Evolutionary conservation across 2,329 filamentous ascomycete genomes (phyloP).

Genomic region (Arthrobotrys musiformis): DNA sequence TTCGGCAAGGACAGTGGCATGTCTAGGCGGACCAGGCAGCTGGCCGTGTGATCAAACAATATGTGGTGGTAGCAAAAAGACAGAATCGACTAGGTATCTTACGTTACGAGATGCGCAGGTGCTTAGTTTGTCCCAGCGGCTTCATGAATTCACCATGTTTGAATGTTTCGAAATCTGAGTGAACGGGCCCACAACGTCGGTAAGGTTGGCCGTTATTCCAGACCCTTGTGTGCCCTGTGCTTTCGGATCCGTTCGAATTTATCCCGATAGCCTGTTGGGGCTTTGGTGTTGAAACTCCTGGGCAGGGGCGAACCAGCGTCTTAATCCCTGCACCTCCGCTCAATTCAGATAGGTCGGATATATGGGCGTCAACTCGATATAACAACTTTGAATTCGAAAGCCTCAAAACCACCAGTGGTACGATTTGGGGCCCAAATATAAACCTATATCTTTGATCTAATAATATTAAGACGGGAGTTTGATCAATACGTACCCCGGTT

Average conservation of each 20-base stretch:
- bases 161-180: constrained; percentile 37
- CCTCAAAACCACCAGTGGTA: neutral
- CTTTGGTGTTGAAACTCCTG: constrained; percentile 40
- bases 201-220: constrained; percentile 51
- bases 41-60: constrained; percentile 37
- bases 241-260: constrained; percentile 48
- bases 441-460: neutral
- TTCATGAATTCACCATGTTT: constrained; percentile 17
- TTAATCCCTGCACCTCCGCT: constrained; percentile 4
- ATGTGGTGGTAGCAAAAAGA: constrained; percentile 5
- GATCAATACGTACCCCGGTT: neutral
- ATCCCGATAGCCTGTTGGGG: constrained; percentile 45
- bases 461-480: neutral
- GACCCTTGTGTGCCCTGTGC: constrained; percentile 35
- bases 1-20: constrained; percentile 18
- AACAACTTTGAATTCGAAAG: neutral
- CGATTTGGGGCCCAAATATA: constrained; percentile 11
- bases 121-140: neutral
- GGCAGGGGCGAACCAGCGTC: constrained; percentile 21
- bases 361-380: constrained; percentile 7
- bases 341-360: neutral
- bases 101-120: constrained; percentile 36
- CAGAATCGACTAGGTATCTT: constrained; percentile 18
- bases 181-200: constrained; percentile 41
- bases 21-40: constrained; percentile 24